These are phyloP conservation scores for Diaporthe ampelina DNA, from an alignment of 2,329 filamentous ascomycete genomes.

Conservation along the genomic window DNA sequence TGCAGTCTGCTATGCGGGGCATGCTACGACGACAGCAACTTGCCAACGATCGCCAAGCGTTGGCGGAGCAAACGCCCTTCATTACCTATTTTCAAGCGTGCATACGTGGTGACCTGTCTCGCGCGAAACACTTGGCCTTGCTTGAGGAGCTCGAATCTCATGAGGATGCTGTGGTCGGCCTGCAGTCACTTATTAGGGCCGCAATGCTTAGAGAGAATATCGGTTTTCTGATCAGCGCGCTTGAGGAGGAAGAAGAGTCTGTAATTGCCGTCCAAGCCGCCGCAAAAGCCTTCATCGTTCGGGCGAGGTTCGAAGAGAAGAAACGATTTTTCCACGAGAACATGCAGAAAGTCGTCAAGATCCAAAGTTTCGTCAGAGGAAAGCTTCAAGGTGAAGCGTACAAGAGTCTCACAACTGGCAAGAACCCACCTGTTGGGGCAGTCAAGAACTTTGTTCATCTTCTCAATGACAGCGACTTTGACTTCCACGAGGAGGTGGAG, in stretches of 20 bases:
- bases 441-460: conserved; percentile 99
- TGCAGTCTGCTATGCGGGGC: conserved; percentile 74
- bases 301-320: conserved; percentile 85
- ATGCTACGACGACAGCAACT: conserved; percentile 70
- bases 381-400: conserved; percentile 98
- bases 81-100: conserved; percentile 77
- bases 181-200: conserved; percentile 84
- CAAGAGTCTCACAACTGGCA: conserved; percentile 94
- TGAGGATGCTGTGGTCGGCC: conserved; percentile 73
- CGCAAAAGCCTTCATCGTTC: conserved; percentile 80
- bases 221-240: conserved; percentile 79
- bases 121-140: conserved; percentile 72
- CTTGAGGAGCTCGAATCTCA: conserved; percentile 79
- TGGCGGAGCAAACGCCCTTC: conserved; percentile 69
- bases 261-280: conserved; percentile 82
- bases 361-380: conserved; percentile 95
- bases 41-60: conserved; percentile 62
- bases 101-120: conserved; percentile 74
- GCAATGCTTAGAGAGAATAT: conserved; percentile 83
- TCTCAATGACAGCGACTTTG: conserved; percentile 97
- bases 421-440: conserved; percentile 95
- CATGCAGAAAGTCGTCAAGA: conserved; percentile 99
- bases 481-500: conserved; percentile 98
- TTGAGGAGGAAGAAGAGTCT: conserved; percentile 86
- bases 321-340: conserved; percentile 92